phyloP scores from a whole-genome alignment of 495 filamentous ascomycete genomes.

The Trichodelitschia bisporula region DNA sequence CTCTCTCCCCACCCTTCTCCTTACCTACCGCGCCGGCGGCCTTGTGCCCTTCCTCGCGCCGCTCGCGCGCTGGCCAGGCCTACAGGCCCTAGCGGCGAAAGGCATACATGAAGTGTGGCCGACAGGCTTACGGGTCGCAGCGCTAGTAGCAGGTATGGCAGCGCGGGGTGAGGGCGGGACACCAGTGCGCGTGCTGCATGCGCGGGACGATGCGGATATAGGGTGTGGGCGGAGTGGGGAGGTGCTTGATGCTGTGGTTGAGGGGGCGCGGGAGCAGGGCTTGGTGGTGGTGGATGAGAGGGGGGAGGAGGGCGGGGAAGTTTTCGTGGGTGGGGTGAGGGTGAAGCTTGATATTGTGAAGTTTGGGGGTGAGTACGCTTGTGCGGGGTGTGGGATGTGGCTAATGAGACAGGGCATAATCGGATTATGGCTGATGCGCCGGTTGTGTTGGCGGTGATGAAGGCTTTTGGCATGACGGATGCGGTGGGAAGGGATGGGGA shows the following conservation, averaged over 20 bases:
- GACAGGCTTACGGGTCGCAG: constrained; percentile 22
- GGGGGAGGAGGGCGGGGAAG: neutral
- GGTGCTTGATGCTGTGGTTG: neutral
- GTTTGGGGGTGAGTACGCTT: neutral
- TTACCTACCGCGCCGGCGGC: constrained; percentile 49
- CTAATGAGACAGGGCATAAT: too few species aligned
- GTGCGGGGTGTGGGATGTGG: too few species aligned
- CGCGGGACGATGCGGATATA: too few species aligned
- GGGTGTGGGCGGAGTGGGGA: neutral
- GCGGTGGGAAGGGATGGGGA: too few species aligned
- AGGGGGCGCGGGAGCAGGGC: neutral
- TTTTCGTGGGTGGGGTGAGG: neutral
- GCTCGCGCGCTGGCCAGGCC: constrained; percentile 28
- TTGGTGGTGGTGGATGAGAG: neutral
- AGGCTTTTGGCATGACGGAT: neutral
- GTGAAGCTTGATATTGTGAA: too few species aligned
- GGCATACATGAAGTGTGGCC: constrained; percentile 31
- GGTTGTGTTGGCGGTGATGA: neutral
- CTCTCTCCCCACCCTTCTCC: constrained; percentile 41
- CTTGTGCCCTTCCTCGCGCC: constrained; percentile 58
- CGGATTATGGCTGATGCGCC: neutral
- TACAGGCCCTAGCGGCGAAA: constrained; percentile 22
- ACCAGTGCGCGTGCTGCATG: neutral
- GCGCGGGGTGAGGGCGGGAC: neutral
- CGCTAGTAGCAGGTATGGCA: constrained; percentile 1